Evolutionary conservation across 441 rosid species (phyloP).

Genomic region (Populus hybrid): DNA sequence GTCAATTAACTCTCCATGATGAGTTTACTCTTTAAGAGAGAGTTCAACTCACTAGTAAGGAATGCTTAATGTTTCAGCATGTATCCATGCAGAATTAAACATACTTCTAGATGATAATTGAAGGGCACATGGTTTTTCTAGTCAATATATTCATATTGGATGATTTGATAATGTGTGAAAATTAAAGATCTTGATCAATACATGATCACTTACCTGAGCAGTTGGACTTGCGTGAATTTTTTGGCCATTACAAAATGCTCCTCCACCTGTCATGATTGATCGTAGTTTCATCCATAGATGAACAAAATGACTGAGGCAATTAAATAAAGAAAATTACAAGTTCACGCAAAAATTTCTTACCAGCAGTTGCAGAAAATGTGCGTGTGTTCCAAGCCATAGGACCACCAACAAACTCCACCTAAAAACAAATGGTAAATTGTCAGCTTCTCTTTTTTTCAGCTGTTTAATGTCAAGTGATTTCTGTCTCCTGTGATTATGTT

Average conservation of each 20-base stretch:
- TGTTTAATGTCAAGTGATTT: not conserved
- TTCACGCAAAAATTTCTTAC: constrained; percentile 31
- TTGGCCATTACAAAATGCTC: constrained; percentile 91
- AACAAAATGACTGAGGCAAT: constrained; percentile 1
- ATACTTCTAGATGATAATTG: not conserved
- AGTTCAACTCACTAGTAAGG: not conserved
- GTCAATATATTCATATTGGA: not conserved
- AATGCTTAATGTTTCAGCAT: not conserved
- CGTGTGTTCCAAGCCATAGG: constrained; percentile 96
- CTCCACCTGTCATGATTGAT: constrained; percentile 60
- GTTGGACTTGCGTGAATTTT: constrained; percentile 71
- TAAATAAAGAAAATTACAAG: constrained; percentile 1
- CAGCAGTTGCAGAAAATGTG: constrained; percentile 79
- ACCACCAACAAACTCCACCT: constrained; percentile 98
- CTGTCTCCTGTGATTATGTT: no score
- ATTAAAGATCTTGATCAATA: not conserved
- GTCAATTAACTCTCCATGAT: not conserved
- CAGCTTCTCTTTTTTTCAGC: constrained; percentile 2
- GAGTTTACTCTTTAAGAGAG: not conserved
- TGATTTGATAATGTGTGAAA: not conserved
- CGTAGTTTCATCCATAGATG: constrained; percentile 17
- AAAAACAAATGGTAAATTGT: constrained; percentile 12
- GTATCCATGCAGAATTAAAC: not conserved
- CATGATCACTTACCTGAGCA: constrained; percentile 49
- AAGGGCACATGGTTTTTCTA: not conserved